phyloP scores from a whole-genome alignment of 129 eudicot genomes.

The Calendula officinalis region DNA sequence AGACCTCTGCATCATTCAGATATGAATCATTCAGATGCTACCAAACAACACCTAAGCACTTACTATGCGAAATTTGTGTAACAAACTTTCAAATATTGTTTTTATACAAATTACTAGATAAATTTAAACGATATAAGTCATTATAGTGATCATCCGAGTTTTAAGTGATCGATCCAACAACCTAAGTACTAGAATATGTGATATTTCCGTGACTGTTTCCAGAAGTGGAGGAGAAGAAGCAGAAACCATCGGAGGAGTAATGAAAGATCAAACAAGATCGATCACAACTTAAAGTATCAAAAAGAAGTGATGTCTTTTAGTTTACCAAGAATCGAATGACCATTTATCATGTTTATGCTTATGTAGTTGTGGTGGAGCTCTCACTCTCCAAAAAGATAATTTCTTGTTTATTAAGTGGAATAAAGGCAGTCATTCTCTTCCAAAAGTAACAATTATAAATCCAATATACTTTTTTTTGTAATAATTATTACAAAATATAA shows the following conservation, averaged over 20 bases:
- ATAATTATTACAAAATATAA: no score
- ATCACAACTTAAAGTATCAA: constrained; percentile 9
- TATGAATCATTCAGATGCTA: no score
- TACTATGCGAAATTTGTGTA: neutral
- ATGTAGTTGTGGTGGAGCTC: constrained; percentile 53
- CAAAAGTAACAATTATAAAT: constrained; percentile 17
- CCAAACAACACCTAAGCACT: no score
- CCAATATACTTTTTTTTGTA: neutral
- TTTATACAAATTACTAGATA: no score
- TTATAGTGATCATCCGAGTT: no score
- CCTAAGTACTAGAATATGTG: neutral
- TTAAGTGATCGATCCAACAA: neutral
- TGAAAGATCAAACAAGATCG: neutral
- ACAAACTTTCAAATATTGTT: neutral
- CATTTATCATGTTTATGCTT: constrained; percentile 17
- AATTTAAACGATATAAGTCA: no score
- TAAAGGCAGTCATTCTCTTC: constrained; percentile 26
- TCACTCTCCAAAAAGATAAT: constrained; percentile 25
- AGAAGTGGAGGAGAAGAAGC: constrained; percentile 55
- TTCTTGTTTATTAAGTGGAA: constrained; percentile 28
- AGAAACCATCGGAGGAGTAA: constrained; percentile 58
- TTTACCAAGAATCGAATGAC: constrained; percentile 2
- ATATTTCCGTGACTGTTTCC: no score
- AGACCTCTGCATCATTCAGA: no score
- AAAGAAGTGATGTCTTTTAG: constrained; percentile 19